Evolutionary conservation across 176 grass and related monocot species (phyloP).

Genomic region (Juncus inflexus): DNA sequence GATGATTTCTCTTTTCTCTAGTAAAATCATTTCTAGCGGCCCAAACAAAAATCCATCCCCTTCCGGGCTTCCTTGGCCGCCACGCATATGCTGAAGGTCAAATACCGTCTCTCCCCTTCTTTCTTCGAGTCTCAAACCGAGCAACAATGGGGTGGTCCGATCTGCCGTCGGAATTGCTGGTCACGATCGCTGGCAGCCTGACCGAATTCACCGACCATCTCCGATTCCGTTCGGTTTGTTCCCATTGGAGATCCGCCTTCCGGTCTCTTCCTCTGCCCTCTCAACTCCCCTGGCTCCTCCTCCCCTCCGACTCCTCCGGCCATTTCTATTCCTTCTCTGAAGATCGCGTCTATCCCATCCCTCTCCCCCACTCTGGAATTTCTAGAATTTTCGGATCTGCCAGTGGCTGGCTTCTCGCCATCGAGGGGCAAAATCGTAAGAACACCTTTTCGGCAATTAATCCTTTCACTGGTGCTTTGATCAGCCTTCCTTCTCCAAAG

Average conservation of each 20-base stretch:
- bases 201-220: constrained; percentile 47
- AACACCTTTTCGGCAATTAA: not conserved
- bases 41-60: too few species aligned
- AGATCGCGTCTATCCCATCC: constrained; percentile 37
- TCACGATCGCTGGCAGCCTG: constrained; percentile 23
- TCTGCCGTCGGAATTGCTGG: not conserved
- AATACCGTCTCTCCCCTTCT: not conserved
- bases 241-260: constrained; percentile 38
- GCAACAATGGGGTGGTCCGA: not conserved
- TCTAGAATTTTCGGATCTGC: not conserved
- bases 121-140: not conserved
- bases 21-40: not conserved
- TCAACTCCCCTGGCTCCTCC: constrained; percentile 44
- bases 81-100: not conserved
- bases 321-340: constrained; percentile 45
- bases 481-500: not conserved
- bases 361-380: not conserved
- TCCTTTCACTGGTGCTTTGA: not conserved
- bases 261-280: constrained; percentile 21
- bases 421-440: not conserved
- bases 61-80: not conserved
- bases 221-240: constrained; percentile 50
- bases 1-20: not conserved
- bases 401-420: not conserved
- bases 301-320: constrained; percentile 26